These are phyloP conservation scores for Nitzschia putrida DNA, from an alignment of 108 stramenopile genomes.

Conservation along the genomic window DNA sequence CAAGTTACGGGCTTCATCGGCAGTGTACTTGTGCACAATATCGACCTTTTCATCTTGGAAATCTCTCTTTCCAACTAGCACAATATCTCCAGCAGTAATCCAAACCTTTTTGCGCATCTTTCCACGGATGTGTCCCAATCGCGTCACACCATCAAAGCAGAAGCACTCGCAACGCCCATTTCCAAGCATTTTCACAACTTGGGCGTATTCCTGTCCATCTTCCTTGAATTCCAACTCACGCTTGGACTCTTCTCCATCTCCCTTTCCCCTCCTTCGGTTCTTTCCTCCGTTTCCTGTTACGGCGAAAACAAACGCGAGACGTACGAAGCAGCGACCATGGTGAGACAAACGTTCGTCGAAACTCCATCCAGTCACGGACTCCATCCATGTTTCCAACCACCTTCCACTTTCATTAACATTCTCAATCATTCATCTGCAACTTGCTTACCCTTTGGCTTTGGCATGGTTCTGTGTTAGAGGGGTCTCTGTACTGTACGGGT, in stretches of 20 bases:
- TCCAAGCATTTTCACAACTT: conserved; percentile 97
- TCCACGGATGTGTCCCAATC: conserved; percentile 98
- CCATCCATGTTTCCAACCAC: no score
- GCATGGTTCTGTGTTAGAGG: neutral
- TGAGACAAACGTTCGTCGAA: neutral
- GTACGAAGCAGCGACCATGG: neutral
- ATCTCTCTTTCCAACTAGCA: conserved; percentile 95
- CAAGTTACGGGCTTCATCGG: conserved; percentile 98
- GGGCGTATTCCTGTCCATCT: conserved; percentile 90
- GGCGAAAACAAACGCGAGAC: neutral
- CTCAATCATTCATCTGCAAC: neutral
- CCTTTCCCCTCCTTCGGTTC: conserved; percentile 98
- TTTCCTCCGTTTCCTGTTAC: conserved; percentile 97
- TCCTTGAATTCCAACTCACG: conserved; percentile 99
- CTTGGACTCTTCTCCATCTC: conserved; percentile 98
- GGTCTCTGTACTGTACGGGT: no score
- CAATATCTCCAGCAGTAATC: conserved; percentile 98
- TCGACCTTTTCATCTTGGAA: conserved; percentile 99
- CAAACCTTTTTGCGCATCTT: conserved; percentile 99
- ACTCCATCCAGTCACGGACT: no score
- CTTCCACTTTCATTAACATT: neutral
- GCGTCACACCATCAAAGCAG: conserved; percentile 98
- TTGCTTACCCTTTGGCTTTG: conserved; percentile 3
- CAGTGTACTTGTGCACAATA: conserved; percentile 98
- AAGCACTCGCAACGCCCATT: conserved; percentile 98